Evolutionary conservation across 371 early-diverging fungal species (phyloP).

Genomic region (Batkoa obscura): DNA sequence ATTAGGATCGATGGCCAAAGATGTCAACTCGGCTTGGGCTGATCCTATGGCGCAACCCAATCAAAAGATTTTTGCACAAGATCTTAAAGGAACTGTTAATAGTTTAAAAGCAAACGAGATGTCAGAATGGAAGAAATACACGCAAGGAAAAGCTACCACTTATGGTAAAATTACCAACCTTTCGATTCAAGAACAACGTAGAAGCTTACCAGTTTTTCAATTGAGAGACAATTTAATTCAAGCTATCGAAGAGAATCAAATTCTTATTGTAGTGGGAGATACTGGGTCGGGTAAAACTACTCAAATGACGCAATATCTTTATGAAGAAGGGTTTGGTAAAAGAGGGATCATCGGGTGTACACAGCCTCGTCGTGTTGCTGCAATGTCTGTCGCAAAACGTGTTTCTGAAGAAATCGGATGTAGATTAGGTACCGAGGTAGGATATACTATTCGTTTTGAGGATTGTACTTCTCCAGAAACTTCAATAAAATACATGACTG

Average conservation of each 20-base stretch:
- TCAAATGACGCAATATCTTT: conserved; percentile 97
- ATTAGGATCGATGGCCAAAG: conserved; percentile 70
- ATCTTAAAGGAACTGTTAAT: conserved; percentile 44
- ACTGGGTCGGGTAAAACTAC: conserved; percentile 99
- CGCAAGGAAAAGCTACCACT: conserved; percentile 71
- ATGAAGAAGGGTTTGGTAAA: conserved; percentile 75
- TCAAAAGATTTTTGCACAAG: conserved; percentile 77
- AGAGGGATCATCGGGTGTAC: conserved; percentile 92
- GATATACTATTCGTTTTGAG: conserved; percentile 97
- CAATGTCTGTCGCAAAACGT: conserved; percentile 97
- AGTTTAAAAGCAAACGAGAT: conserved; percentile 34
- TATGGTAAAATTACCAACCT: conserved; percentile 78
- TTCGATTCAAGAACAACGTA: conserved; percentile 81
- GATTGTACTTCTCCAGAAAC: conserved; percentile 89
- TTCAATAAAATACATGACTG: conserved; percentile 98
- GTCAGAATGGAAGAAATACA: conserved; percentile 88
- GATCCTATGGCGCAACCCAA: conserved; percentile 88
- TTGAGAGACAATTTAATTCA: conserved; percentile 52
- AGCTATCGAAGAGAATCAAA: conserved; percentile 74
- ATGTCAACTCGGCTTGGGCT: conserved; percentile 74
- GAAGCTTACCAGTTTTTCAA: conserved; percentile 74
- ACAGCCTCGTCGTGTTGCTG: conserved; percentile 99
- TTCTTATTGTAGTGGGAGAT: conserved; percentile 86
- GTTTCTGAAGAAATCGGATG: conserved; percentile 96
- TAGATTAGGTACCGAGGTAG: conserved; percentile 86